Percentiles rank a stretch among this genome's conserved stretches.
Evolutionary conservation across 2,329 filamentous ascomycete species (phyloP).

Genomic region (Sphaerulina populicola): DNA sequence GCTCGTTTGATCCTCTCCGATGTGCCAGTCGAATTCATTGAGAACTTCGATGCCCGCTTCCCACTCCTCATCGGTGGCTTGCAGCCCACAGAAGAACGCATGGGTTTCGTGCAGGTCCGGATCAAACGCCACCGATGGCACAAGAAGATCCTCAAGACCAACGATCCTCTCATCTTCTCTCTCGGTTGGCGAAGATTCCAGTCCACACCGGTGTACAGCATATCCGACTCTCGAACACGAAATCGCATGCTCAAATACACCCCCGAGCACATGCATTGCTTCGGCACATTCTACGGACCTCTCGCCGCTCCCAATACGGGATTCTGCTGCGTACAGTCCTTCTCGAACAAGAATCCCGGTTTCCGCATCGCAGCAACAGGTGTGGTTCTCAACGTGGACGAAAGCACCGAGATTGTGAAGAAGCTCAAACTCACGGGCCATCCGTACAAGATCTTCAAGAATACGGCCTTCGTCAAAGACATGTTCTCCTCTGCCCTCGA

Average conservation of each 20-base stretch:
- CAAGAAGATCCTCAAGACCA: slow-evolving; percentile 97
- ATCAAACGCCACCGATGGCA: slow-evolving; percentile 99
- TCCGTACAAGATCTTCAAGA: slow-evolving; percentile 98
- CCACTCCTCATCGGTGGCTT: slow-evolving; percentile 89
- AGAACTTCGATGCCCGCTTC: slow-evolving; percentile 68
- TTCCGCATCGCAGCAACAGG: slow-evolving; percentile 94
- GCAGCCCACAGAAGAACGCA: slow-evolving; percentile 85
- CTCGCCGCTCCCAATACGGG: slow-evolving; percentile 92
- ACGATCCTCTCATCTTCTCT: slow-evolving; percentile 94
- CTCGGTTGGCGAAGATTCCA: slow-evolving; percentile 95
- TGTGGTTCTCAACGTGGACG: slow-evolving; percentile 86
- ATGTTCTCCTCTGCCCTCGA: slow-evolving; percentile 94
- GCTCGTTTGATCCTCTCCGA: slow-evolving; percentile 81
- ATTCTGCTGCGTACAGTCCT: slow-evolving; percentile 86
- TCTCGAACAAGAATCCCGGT: slow-evolving; percentile 74
- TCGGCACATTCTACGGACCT: slow-evolving; percentile 89
- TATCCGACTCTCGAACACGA: slow-evolving; percentile 82
- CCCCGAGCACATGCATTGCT: slow-evolving; percentile 98
- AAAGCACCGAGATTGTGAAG: slow-evolving; percentile 96
- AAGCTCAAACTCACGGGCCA: slow-evolving; percentile 93
- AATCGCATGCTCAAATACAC: slow-evolving; percentile 99
- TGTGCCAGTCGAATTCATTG: slow-evolving; percentile 83
- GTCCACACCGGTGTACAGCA: slow-evolving; percentile 84
- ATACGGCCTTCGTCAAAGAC: slow-evolving; percentile 96
- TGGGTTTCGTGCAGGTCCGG: slow-evolving; percentile 87